Base-by-base conservation (phyloP, 345 rosid genomes). In the Gossypium herbaceum region DNA sequence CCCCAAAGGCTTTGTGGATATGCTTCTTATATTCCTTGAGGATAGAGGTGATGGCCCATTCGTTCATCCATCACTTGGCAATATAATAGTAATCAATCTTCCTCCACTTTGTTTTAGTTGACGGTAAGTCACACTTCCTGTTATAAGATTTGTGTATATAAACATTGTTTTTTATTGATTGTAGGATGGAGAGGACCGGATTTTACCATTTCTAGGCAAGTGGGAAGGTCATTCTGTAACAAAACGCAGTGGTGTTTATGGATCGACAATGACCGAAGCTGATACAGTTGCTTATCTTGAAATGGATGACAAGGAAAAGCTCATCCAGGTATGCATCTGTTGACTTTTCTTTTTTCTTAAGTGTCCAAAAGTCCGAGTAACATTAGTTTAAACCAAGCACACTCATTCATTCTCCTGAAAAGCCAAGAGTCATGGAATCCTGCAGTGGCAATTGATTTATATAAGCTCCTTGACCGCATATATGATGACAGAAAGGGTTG, bases 211-310 rank as follows among this genome's bases (percentile, higher is more conserved):
- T 81, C 91, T 94, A 19, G 98, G 98, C 47, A 86, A 78, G 63
- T 94, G 98, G 97, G 86, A 91, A 84, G 98, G 98, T 73, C 90
- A 80, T 77, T 92, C 97, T 3, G 20, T 84, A 58, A 92, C 97
- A 41, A 91, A 90, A 72, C 90, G 97, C 60, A 92, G 93, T 65
- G 98, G 95, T 79, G 93, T 94, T 79, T 94, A 94, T 79, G 98
- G 97, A 75, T 81, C 97, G 48, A 94, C 97, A 47, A 65, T 90
- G 73, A 76, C 89, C n/a, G 88, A 91, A 86, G 95, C 94, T 47
- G 87, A 92, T 62, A 84, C 85, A 11, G 56, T 82, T 64, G 79
- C 91, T 72, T 78, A 77, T 60, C 92, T 94, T 65, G 83, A 90
- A 83, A 86, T 88, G 80, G 86, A 92, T 79, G 89, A 84, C 69